Evolutionary conservation across 768 basidiomycete genomes (phyloP).

Genomic region (Kwoniella sp.): DNA sequence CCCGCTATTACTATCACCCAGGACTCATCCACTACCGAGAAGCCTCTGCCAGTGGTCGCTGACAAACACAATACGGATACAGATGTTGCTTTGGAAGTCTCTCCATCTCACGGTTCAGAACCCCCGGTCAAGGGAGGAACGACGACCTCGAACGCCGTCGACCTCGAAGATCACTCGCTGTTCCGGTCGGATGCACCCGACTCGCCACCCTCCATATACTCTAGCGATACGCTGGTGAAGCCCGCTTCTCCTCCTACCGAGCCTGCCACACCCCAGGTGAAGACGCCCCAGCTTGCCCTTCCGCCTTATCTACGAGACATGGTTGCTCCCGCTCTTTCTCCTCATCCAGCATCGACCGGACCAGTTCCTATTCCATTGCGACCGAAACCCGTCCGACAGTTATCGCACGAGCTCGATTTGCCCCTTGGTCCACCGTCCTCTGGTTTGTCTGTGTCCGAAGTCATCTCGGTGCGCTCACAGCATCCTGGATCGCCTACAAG

Average conservation of each 20-base stretch:
- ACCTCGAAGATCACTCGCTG: neutral
- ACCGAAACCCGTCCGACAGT: conserved; percentile 7
- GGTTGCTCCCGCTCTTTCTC: conserved; percentile 1
- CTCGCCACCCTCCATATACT: neutral
- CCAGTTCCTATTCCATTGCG: conserved; percentile 14
- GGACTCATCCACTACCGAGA: neutral
- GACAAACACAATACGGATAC: neutral
- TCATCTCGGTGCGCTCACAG: conserved; percentile 39
- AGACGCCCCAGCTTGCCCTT: neutral
- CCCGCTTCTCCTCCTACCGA: neutral
- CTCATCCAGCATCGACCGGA: neutral
- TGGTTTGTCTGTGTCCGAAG: conserved; percentile 42
- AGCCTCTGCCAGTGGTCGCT: neutral
- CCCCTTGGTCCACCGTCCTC: conserved; percentile 38
- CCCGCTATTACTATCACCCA: neutral
- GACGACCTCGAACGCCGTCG: neutral
- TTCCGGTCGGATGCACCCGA: neutral
- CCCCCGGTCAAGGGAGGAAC: no score
- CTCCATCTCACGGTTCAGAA: no score
- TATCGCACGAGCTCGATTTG: conserved; percentile 19
- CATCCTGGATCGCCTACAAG: conserved; percentile 27
- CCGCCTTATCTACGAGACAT: neutral
- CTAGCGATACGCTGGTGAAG: neutral
- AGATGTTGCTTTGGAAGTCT: neutral
- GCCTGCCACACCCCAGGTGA: neutral